A percentile compares a stretch with the other conserved stretches of the same genome.
phyloP scores from a whole-genome alignment of 305 asterid species.

The Withania somnifera region DNA sequence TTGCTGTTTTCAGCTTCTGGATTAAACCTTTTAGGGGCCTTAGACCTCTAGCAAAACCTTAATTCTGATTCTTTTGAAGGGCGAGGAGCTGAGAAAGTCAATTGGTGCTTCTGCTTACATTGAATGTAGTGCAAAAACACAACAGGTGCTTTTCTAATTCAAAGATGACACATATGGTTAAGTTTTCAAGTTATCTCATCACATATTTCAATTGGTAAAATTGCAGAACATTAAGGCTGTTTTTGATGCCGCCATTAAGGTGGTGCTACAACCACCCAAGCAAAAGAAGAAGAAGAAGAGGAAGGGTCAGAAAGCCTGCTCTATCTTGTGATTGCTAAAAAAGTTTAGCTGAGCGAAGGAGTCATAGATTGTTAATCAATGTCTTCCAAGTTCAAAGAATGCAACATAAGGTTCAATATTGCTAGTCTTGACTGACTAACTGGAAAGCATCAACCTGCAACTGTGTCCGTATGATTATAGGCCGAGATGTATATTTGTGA shows the following conservation, averaged over 20 bases:
- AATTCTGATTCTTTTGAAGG: constrained; percentile 32
- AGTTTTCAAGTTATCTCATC: not conserved
- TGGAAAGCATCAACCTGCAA: constrained; percentile 14
- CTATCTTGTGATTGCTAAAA: constrained; percentile 18
- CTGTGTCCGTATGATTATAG: constrained; percentile 12
- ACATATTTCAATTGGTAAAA: not conserved
- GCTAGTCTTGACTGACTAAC: constrained; percentile 21
- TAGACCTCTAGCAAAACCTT: not conserved
- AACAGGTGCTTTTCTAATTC: constrained; percentile 43
- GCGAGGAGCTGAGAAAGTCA: constrained; percentile 76
- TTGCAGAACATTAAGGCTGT: constrained; percentile 73
- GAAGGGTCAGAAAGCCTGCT: constrained; percentile 34
- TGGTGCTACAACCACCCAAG: constrained; percentile 66
- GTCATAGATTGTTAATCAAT: not conserved
- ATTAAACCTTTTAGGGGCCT: not conserved
- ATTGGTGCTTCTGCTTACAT: constrained; percentile 86
- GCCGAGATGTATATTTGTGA: constrained; percentile 5
- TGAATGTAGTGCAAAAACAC: constrained; percentile 93
- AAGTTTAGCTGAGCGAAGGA: not conserved
- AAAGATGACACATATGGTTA: not conserved
- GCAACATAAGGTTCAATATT: constrained; percentile 4
- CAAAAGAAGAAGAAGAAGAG: constrained; percentile 66
- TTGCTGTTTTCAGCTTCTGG: not conserved
- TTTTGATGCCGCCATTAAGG: constrained; percentile 75
- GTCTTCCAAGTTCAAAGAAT: constrained; percentile 7